phyloP scores from a whole-genome alignment of 2,329 filamentous ascomycete species.

The Apiospora kogelbergensis region DNA sequence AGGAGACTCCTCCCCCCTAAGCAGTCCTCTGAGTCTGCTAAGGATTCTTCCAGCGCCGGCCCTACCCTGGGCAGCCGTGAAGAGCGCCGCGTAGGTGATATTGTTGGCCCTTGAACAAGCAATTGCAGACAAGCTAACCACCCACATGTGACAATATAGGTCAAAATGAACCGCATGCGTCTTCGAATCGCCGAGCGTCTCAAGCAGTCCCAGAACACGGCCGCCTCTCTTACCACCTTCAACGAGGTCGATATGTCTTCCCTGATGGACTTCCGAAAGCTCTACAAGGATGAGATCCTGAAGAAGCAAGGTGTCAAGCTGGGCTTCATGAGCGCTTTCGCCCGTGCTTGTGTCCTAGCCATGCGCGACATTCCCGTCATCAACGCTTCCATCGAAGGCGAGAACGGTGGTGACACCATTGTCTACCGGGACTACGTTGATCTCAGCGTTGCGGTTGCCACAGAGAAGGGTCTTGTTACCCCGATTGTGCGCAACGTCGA shows the following conservation, averaged over 20 bases:
- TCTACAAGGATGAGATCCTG: constrained; percentile 94
- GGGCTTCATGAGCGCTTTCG: constrained; percentile 99
- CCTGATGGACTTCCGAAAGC: constrained; percentile 93
- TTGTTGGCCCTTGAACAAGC: neutral
- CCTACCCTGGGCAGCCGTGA: constrained; percentile 70
- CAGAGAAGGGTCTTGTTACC: constrained; percentile 95
- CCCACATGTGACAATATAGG: constrained; percentile 47
- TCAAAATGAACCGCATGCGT: constrained; percentile 99
- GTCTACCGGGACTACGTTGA: constrained; percentile 98
- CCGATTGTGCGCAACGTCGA: constrained; percentile 95
- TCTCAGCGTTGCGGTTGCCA: constrained; percentile 94
- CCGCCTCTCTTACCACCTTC: constrained; percentile 95
- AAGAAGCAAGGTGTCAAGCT: constrained; percentile 98
- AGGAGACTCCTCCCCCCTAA: constrained; percentile 33
- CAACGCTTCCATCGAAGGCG: constrained; percentile 96
- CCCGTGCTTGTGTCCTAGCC: constrained; percentile 82
- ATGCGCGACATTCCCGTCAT: constrained; percentile 94
- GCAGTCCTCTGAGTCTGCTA: constrained; percentile 37
- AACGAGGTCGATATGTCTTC: constrained; percentile 99
- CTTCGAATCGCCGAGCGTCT: constrained; percentile 94
- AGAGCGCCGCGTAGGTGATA: constrained; percentile 76
- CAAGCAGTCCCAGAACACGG: constrained; percentile 99
- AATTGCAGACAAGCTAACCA: neutral
- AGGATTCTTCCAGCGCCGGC: constrained; percentile 28
- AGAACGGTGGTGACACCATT: constrained; percentile 92